phyloP scores from a whole-genome alignment of 768 basidiomycete species.

The Leccinum uliginosum region DNA sequence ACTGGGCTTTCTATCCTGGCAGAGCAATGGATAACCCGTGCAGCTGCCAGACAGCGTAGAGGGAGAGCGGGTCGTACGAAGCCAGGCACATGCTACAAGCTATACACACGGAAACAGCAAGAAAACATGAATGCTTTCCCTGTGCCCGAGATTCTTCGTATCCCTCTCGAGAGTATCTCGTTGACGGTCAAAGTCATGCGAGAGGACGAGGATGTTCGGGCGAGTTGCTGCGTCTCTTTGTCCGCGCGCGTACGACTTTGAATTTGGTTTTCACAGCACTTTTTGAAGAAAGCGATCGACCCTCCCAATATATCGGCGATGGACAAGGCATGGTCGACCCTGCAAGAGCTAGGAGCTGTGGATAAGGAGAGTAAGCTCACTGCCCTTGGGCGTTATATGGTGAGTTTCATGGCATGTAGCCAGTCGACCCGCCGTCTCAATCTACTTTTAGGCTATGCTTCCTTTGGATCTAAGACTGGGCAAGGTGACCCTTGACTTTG shows the following conservation, averaged over 20 bases:
- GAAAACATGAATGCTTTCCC: conserved; percentile 66
- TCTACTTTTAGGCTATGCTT: conserved; percentile 59
- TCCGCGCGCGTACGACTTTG: neutral
- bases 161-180: conserved; percentile 78
- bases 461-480: conserved; percentile 84
- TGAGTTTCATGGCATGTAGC: conserved; percentile 22
- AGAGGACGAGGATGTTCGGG: conserved; percentile 75
- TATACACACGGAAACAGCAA: conserved; percentile 76
- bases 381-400: conserved; percentile 78
- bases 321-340: conserved; percentile 66
- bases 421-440: neutral
- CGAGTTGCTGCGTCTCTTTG: conserved; percentile 27
- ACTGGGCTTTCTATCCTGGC: conserved; percentile 69
- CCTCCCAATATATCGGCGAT: conserved; percentile 76
- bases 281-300: conserved; percentile 73
- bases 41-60: conserved; percentile 77
- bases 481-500: conserved; percentile 47
- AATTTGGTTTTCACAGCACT: conserved; percentile 38
- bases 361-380: conserved; percentile 62
- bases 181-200: conserved; percentile 79
- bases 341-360: conserved; percentile 78
- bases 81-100: conserved; percentile 81
- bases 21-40: conserved; percentile 75
- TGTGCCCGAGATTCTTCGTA: conserved; percentile 82
- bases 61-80: conserved; percentile 89